phyloP scores from a whole-genome alignment of 1,284 basidiomycete genomes.

The Athelia sp. region DNA sequence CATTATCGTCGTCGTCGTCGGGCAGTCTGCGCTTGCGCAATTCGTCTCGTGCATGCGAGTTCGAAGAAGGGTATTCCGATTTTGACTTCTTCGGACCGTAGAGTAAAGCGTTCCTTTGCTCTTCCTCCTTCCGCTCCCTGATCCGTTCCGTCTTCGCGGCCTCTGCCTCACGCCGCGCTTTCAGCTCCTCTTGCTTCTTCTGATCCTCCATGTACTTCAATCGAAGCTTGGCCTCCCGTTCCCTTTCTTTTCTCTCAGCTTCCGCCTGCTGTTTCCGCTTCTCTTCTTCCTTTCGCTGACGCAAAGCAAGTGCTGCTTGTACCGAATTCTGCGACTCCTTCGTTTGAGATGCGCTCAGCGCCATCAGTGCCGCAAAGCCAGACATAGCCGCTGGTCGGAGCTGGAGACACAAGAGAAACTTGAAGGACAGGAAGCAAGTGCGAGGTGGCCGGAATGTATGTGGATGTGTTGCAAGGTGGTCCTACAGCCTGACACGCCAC shows the following conservation, averaged over 20 bases:
- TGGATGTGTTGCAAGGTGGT: neutral
- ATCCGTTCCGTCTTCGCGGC: slow-evolving; percentile 43
- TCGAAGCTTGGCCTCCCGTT: slow-evolving; percentile 51
- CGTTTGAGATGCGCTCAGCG: slow-evolving; percentile 63
- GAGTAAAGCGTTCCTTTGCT: slow-evolving; percentile 48
- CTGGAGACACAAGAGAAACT: neutral
- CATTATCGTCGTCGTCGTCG: slow-evolving; percentile 40
- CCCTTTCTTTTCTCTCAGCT: slow-evolving; percentile 54
- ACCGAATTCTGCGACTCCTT: slow-evolving; percentile 51
- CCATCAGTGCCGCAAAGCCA: slow-evolving; percentile 65
- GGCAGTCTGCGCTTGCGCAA: slow-evolving; percentile 28
- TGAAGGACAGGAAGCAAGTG: neutral
- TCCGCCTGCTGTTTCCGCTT: slow-evolving; percentile 59
- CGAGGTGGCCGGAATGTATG: slow-evolving; percentile 14
- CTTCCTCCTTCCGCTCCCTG: slow-evolving; percentile 51
- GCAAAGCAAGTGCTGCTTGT: slow-evolving; percentile 50
- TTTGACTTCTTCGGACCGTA: slow-evolving; percentile 63
- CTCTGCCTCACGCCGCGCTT: slow-evolving; percentile 42
- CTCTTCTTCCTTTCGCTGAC: slow-evolving; percentile 55
- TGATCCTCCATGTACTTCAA: slow-evolving; percentile 62
- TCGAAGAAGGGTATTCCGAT: slow-evolving; percentile 41
- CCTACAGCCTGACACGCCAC: neutral
- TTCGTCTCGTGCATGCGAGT: slow-evolving; percentile 29
- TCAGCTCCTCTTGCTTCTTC: slow-evolving; percentile 52
- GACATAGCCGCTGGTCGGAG: slow-evolving; percentile 34